Conservation (phyloP, 2,329 filamentous ascomycete genomes). For the Xylaria sp. region DNA sequence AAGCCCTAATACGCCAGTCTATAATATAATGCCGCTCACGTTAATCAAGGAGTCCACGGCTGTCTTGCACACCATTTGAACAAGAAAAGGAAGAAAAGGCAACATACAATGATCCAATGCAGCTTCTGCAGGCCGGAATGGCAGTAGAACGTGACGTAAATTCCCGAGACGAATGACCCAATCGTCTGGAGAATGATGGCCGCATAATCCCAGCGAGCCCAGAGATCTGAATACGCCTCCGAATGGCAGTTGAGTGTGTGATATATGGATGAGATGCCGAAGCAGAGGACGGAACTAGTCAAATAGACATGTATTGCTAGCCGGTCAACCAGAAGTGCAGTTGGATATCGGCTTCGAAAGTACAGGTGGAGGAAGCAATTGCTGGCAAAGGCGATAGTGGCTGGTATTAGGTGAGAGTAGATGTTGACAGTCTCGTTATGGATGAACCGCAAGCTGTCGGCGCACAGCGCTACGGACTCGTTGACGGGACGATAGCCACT, state of each 20-base stretch:
- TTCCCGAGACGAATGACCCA: slow-evolving; percentile 19
- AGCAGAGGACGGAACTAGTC: background rate
- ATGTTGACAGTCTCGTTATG: slow-evolving; percentile 31
- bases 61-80: background rate
- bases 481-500: background rate
- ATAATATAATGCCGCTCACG: background rate
- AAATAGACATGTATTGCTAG: background rate
- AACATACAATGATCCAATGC: slow-evolving; percentile 28
- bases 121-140: slow-evolving; percentile 18
- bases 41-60: background rate
- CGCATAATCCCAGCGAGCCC: background rate
- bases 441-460: slow-evolving; percentile 11
- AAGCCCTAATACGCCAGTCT: background rate
- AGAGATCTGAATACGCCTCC: slow-evolving; percentile 13
- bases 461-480: background rate
- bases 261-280: background rate
- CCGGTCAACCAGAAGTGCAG: slow-evolving; percentile 12
- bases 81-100: background rate
- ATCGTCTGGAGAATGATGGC: slow-evolving; percentile 21
- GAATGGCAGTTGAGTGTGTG: background rate
- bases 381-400: background rate
- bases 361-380: background rate
- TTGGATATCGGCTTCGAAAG: slow-evolving; percentile 1
- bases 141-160: slow-evolving; percentile 26
- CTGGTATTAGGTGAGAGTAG: slow-evolving; percentile 18